Base-by-base conservation (phyloP, 139 green algal species). In the Chlamydomonas sphaeroides region DNA sequence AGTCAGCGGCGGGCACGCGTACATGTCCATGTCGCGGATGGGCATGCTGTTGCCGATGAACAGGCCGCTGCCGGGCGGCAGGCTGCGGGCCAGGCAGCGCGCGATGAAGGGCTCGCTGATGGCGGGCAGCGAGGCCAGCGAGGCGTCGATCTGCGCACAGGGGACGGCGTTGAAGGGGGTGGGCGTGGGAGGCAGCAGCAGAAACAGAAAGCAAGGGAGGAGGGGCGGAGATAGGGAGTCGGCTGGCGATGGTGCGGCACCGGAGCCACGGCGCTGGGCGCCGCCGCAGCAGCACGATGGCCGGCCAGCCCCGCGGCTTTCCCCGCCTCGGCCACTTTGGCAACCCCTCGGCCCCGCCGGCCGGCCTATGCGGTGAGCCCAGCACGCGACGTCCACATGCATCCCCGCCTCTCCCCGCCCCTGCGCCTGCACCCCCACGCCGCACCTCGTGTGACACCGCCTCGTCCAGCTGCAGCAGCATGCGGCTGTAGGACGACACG, bases 11-110 rank as follows among this genome's bases (percentile, higher is more conserved):
- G 57, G 76, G 3, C 17, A 67, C 1, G 90, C 93, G 83, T 96
- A 99, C 93, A 99, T 98, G 83, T 99, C 97, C 80, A 98, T 93
- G 81, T 99, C 97, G 0, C 97, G 87, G 68, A 99, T 98, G 45
- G 97, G 95, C 97, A 99, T 99, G 80, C 87, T 95, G 89, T 99
- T 99, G 32, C 97, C 97, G 41, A 99, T 81, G 85, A 99, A 99
- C 10, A 99, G 83, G 15, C 87, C 97, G 76, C 94, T 79, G 26
- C 92, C 93, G 57, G 87, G 39, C 0, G 92, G 92, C 45, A 98
- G 86, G 15, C 53, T 36, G 35, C 72, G 39, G 25, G 87, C 86
- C 36, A 96, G 78, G 32, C 67, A 48, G 2, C 90, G 84, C 0
- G 95, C 93, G 65, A 97, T 91, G 51, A 86, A 79, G 10, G 93